Evolutionary conservation across 2,329 filamentous ascomycete species (phyloP).

Genomic region (Arthrobotrys entomopaga): DNA sequence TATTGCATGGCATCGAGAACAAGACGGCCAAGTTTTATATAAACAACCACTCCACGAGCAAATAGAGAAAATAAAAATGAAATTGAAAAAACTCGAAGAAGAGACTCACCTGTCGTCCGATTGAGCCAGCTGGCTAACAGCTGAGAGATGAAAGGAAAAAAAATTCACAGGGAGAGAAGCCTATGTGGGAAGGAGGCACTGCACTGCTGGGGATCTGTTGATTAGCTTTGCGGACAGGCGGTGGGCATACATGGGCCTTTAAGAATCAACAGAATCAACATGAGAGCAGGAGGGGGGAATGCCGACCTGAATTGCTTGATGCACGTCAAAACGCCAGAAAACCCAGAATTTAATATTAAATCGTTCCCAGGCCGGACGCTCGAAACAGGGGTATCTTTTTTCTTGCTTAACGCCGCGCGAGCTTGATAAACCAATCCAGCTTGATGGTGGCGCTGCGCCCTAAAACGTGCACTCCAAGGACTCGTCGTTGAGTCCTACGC

Average conservation of each 20-base stretch:
- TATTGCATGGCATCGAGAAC: not conserved
- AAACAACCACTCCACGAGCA: not conserved
- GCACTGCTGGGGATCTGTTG: constrained; percentile 5
- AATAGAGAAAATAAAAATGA: not conserved
- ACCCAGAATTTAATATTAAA: constrained; percentile 29
- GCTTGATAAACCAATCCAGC: not conserved
- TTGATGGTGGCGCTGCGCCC: constrained; percentile 47
- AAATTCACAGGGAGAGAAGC: constrained; percentile 2
- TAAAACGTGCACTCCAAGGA: no score
- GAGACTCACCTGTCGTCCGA: constrained; percentile 11
- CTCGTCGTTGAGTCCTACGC: constrained; percentile 18
- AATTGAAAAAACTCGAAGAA: not conserved
- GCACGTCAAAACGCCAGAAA: constrained; percentile 47
- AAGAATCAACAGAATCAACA: constrained; percentile 19
- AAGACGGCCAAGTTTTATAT: not conserved
- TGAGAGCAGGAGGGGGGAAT: constrained; percentile 13
- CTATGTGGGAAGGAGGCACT: constrained; percentile 37
- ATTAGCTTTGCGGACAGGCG: constrained; percentile 30
- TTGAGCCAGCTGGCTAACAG: constrained; percentile 1
- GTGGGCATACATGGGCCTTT: constrained; percentile 19
- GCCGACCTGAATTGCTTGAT: constrained; percentile 16
- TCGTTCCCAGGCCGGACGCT: not conserved
- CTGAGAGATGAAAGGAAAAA: constrained; percentile 12
- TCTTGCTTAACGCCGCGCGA: constrained; percentile 52
- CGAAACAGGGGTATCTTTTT: constrained; percentile 30